A percentile compares a stretch with the other conserved stretches of the same genome.
phyloP scores from a whole-genome alignment of 2,329 filamentous ascomycete genomes.

The Colletotrichum musae region DNA sequence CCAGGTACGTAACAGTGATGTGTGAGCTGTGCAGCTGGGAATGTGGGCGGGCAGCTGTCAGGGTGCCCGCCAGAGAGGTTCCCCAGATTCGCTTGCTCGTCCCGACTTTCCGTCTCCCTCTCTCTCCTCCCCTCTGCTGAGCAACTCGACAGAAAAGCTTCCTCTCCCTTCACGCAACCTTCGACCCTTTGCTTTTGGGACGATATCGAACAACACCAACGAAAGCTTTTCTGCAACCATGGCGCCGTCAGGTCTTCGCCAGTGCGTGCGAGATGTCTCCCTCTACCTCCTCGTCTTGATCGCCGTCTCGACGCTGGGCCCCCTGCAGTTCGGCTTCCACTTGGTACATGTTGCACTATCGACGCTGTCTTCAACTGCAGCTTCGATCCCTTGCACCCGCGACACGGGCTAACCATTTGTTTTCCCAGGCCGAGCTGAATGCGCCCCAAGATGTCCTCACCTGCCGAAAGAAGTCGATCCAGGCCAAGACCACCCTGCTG shows the following conservation, averaged over 20 bases:
- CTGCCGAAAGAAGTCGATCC: conserved; percentile 74
- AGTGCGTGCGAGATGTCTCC: conserved; percentile 69
- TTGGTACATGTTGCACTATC: conserved; percentile 69
- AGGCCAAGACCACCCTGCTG: conserved; percentile 45
- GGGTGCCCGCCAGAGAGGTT: conserved; percentile 3
- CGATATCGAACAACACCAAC: conserved; percentile 8
- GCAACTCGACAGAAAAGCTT: conserved; percentile 1
- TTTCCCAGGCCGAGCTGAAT: conserved; percentile 86
- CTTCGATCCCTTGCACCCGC: not conserved
- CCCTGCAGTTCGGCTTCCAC: conserved; percentile 95
- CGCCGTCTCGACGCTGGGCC: conserved; percentile 83
- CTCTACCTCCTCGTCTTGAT: conserved; percentile 85
- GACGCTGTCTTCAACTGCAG: not conserved
- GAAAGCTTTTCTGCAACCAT: conserved; percentile 44
- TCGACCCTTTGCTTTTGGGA: not conserved
- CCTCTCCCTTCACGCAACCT: not conserved
- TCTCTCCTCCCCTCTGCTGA: not conserved
- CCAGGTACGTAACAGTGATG: conserved; percentile 24
- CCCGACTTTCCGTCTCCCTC: conserved; percentile 9
- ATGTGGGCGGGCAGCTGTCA: conserved; percentile 23
- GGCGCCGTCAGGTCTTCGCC: conserved; percentile 56
- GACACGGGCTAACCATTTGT: conserved; percentile 10
- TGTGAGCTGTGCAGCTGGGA: conserved; percentile 14
- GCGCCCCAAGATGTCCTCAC: conserved; percentile 95
- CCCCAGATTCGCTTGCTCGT: conserved; percentile 32